Base-by-base conservation (phyloP, 805 yeast species). In the Peterozyma toletana region DNA sequence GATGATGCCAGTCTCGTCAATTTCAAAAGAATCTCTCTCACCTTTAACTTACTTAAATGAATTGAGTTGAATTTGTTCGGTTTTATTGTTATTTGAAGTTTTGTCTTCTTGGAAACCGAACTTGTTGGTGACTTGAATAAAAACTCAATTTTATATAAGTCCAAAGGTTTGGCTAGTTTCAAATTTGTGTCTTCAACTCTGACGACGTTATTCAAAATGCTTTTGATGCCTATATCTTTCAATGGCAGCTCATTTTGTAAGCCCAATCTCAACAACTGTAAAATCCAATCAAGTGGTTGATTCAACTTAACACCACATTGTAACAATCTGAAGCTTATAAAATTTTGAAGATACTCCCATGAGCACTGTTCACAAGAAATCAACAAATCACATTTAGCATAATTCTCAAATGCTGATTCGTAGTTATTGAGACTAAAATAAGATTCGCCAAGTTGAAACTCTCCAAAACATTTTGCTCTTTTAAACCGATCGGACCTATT, bases 391-490 rank as follows among this genome's bases (percentile, higher is more conserved):
- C 47, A 44, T 30, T 44, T 41, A 17, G 30, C 64, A 49, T 58
- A 73, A 44, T 66, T 60, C 43, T 67, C 66, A 27, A 67, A 54
- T 0, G 81, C 71, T 55, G 62, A 62, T 9, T 66, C 67, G 50
- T 52, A 73, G 37, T 70, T 60, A 7, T 51, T 38, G 30, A 42
- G 34, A 1, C 43, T 37, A 44, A 53, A 67, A 48, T 68, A 64
- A 43, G 67, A 72, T 39, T 78, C 79, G 1, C 75, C 88, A 9
- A 80, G 55, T 48, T 73, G 68, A 59, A 69, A 75, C 50, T 69
- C 66, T 11, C 75, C 56, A 51, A 64, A 74, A 0, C 70, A 59
- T 30, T 70, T 65, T 3, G 68, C 47, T 47, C 79, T 57, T 30
- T 53, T 58, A 50, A 70, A 67, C 36, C 54, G 52, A 40, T 60